Base-by-base conservation (phyloP, 225 moss, liverwort and hornwort genomes). In the Lunularia cruciata region DNA sequence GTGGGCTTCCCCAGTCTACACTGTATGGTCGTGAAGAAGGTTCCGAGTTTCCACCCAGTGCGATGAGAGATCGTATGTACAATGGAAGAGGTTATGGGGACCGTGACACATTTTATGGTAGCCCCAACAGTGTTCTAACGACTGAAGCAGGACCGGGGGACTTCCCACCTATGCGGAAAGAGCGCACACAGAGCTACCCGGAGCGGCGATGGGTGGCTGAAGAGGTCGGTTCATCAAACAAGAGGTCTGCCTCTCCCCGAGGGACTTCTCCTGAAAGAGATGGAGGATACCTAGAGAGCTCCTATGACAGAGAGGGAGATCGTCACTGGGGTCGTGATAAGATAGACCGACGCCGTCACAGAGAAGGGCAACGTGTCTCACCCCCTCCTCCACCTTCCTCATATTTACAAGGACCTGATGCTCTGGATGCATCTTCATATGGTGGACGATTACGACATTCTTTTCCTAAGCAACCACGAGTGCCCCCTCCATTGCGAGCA, bases 251-350 rank as follows among this genome's bases (percentile, higher is more conserved):
- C 49, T 79, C 78, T 64, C 79, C 86, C 16, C 89, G 87, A 28
- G 75, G 82, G 23, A 82, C 71, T 54, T 78, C 79, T 71, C 78
- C 85, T 47, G 90, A 93, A 38, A 79, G 79, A 69, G 93, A 93
- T 59, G 70, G 70, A 74, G 85, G 82, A 43, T 68, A 78, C 63
- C 69, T 82, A 49, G 90, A 91, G 12, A 83, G 71, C 67, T 77
- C 83, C 67, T 90, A 79, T 73, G 96, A 98, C 20, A 89, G 87
- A 70, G 92, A 93, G n/a, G 85, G 73, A 65, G 90, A 90, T 70
- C 87, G 89, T 45, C 93, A 92, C 69, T 98, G 96, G 96, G 89
- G 82, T 75, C 87, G 93, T 73, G 93, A 98, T 36, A 92, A 90
- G 65, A 71, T 82, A 68, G 92, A 93, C 75, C 84, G 96, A 34